Evolutionary conservation across 805 yeast species (phyloP).

Genomic region (Myxozyma udenii): DNA sequence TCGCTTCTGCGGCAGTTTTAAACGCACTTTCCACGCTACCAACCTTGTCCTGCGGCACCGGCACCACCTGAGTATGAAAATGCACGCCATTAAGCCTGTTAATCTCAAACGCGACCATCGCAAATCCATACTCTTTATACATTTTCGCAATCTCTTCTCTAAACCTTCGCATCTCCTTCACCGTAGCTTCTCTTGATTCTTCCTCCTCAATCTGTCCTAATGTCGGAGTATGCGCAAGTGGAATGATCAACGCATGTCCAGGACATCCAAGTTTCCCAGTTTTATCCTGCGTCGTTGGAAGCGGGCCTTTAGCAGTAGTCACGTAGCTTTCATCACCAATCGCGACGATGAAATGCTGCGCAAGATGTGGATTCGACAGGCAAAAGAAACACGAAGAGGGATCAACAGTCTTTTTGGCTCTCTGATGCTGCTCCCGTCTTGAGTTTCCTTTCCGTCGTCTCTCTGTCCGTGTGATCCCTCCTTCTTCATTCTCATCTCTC

Average conservation of each 20-base stretch:
- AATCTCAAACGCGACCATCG: slow-evolving; percentile 67
- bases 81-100: slow-evolving; percentile 65
- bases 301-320: slow-evolving; percentile 84
- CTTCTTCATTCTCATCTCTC: slow-evolving; percentile 5
- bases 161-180: slow-evolving; percentile 42
- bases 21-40: slow-evolving; percentile 45
- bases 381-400: slow-evolving; percentile 67
- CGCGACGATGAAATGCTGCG: slow-evolving; percentile 74
- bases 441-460: neutral
- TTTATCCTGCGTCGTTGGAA: slow-evolving; percentile 33
- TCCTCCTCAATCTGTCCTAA: slow-evolving; percentile 33
- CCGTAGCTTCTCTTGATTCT: slow-evolving; percentile 36
- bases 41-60: slow-evolving; percentile 51
- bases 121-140: slow-evolving; percentile 45
- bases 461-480: neutral
- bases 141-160: slow-evolving; percentile 38
- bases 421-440: neutral
- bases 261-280: slow-evolving; percentile 48
- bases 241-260: slow-evolving; percentile 79
- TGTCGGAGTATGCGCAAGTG: slow-evolving; percentile 68
- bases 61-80: slow-evolving; percentile 71
- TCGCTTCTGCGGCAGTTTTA: slow-evolving; percentile 22
- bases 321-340: slow-evolving; percentile 65
- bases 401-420: slow-evolving; percentile 7
- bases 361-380: slow-evolving; percentile 71